Percentiles rank a stretch among this genome's conserved stretches.
These are phyloP conservation scores for Escallonia rubra DNA, from an alignment of 129 eudicot species.

Conservation along the genomic window DNA sequence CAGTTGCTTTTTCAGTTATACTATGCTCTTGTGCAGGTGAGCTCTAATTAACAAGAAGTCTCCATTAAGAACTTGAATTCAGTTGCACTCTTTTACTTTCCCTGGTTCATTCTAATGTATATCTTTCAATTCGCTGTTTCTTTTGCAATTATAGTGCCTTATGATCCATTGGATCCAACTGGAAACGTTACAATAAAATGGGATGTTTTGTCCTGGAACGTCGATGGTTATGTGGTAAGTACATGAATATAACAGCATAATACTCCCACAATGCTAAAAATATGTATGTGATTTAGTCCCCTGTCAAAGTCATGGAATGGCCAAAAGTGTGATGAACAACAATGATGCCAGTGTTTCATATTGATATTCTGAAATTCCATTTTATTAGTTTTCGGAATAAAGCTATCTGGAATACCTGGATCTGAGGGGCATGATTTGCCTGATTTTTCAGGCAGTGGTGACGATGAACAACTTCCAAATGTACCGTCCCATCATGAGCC, in stretches of 20 bases:
- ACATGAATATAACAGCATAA: not conserved
- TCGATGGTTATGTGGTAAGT: slow-evolving; percentile 81
- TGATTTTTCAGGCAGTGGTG: slow-evolving; percentile 23
- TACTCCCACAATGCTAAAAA: not conserved
- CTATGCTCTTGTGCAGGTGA: slow-evolving; percentile 27
- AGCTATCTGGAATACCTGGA: not conserved
- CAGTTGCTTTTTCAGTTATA: not conserved
- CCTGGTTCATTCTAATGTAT: not conserved
- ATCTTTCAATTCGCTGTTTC: not conserved
- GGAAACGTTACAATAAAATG: slow-evolving; percentile 77
- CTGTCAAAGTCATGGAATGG: not conserved
- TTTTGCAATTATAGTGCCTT: slow-evolving; percentile 24
- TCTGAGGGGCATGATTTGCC: not conserved
- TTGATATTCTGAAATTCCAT: not conserved
- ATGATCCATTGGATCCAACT: slow-evolving; percentile 52
- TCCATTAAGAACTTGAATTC: not conserved
- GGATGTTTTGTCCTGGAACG: slow-evolving; percentile 80
- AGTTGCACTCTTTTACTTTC: not conserved
- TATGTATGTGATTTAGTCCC: not conserved
- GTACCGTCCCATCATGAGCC: slow-evolving; percentile 35
- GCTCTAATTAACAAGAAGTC: slow-evolving; percentile 5
- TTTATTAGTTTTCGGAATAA: not conserved
- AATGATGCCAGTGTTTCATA: not conserved
- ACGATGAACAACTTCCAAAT: slow-evolving; percentile 37
- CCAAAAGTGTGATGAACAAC: slow-evolving; percentile 35